Evolutionary conservation across 208 protist species (phyloP).

Genomic region (Naegleria lovaniensis): DNA sequence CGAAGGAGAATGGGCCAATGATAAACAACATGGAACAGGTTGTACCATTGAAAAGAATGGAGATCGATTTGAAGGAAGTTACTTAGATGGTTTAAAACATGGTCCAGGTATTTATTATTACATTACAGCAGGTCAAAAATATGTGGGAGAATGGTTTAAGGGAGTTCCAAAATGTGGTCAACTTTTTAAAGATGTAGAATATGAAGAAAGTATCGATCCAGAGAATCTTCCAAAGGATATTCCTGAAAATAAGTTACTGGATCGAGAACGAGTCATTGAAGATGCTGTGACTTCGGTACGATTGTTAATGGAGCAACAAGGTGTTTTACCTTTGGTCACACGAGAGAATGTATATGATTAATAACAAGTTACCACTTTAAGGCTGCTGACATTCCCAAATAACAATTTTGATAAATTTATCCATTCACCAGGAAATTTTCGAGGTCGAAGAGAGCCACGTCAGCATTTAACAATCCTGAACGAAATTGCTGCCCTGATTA

Average conservation of each 20-base stretch:
- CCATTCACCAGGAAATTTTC: too few relatives aligned
- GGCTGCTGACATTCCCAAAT: too few relatives aligned
- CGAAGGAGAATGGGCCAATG: slow-evolving; percentile 63
- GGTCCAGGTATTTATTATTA: neutral
- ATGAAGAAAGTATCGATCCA: neutral
- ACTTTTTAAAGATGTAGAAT: neutral
- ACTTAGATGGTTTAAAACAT: neutral
- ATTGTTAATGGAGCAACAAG: neutral
- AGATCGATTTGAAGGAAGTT: neutral
- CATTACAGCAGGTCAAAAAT: neutral
- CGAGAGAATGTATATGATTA: neutral
- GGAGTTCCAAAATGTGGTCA: slow-evolving; percentile 16
- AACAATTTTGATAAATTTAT: too few relatives aligned
- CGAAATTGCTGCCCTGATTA: too few relatives aligned
- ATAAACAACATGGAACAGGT: slow-evolving; percentile 55
- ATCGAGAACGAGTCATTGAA: neutral
- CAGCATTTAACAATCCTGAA: too few relatives aligned
- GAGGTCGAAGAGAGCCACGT: too few relatives aligned
- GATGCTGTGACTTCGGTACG: neutral
- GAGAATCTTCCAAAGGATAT: neutral
- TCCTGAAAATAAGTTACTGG: neutral
- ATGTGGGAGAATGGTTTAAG: slow-evolving; percentile 12
- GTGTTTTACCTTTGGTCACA: neutral
- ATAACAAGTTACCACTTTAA: too few relatives aligned
- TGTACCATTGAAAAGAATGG: neutral